Evolutionary conservation across 768 basidiomycete species (phyloP).

Genomic region (Asterophora parasitica): DNA sequence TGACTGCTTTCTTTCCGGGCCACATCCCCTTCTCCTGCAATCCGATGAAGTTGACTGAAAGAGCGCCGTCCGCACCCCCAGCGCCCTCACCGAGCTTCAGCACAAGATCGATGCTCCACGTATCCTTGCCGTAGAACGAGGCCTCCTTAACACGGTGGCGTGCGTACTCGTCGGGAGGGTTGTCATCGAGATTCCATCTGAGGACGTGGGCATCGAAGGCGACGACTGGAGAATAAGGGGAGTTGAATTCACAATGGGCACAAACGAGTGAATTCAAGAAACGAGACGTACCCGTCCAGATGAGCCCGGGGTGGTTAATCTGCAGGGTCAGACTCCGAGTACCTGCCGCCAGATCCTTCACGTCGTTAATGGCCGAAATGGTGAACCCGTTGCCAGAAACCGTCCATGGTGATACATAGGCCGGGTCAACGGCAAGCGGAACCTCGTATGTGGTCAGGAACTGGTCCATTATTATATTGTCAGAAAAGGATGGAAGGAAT

Average conservation of each 20-base stretch:
- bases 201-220: conserved; percentile 91
- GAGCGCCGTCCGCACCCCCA: conserved; percentile 21
- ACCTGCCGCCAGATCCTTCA: conserved; percentile 47
- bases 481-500: conserved; percentile 8
- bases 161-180: conserved; percentile 68
- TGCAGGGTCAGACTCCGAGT: conserved; percentile 67
- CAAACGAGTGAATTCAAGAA: neutral
- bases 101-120: conserved; percentile 70
- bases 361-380: conserved; percentile 55
- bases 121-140: conserved; percentile 75
- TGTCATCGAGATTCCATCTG: conserved; percentile 75
- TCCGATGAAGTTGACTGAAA: conserved; percentile 73
- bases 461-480: conserved; percentile 28
- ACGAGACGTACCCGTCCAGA: conserved; percentile 45
- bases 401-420: conserved; percentile 49
- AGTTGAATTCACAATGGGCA: neutral
- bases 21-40: conserved; percentile 83
- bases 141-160: conserved; percentile 92
- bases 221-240: conserved; percentile 48
- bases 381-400: conserved; percentile 37
- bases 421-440: conserved; percentile 45
- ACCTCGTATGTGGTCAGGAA: conserved; percentile 86
- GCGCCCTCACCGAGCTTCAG: conserved; percentile 42
- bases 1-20: conserved; percentile 60
- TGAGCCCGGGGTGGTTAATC: conserved; percentile 74